These are phyloP conservation scores for Saturnispora dispora DNA, from an alignment of 805 yeast species.

Conservation along the genomic window DNA sequence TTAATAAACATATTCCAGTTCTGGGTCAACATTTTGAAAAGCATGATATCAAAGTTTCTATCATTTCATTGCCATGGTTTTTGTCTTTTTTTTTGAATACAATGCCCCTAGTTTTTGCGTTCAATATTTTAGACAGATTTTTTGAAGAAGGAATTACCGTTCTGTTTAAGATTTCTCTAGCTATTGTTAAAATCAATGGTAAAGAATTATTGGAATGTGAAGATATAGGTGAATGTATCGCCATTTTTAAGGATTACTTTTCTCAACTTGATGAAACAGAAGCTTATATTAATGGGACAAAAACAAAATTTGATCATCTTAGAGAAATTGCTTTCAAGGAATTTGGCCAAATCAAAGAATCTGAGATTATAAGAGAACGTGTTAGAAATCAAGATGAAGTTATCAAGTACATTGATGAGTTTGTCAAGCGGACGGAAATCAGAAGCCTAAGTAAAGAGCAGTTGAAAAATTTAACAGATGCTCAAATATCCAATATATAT, in stretches of 20 bases:
- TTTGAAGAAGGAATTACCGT: conserved; percentile 85
- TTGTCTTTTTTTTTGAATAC: conserved; percentile 80
- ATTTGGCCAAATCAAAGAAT: conserved; percentile 72
- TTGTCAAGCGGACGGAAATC: conserved; percentile 86
- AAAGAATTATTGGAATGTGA: conserved; percentile 68
- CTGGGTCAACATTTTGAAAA: conserved; percentile 73
- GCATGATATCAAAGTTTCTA: conserved; percentile 83
- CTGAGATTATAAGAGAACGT: conserved; percentile 59
- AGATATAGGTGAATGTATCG: conserved; percentile 90
- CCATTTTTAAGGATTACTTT: conserved; percentile 77
- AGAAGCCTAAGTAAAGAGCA: conserved; percentile 70
- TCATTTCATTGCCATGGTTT: conserved; percentile 95
- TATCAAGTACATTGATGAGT: conserved; percentile 75
- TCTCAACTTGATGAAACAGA: conserved; percentile 61
- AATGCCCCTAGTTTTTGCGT: conserved; percentile 91
- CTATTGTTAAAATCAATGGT: conserved; percentile 81
- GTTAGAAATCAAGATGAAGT: conserved; percentile 65
- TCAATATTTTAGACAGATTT: conserved; percentile 82
- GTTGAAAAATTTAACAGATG: conserved; percentile 41
- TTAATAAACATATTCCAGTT: conserved; percentile 81
- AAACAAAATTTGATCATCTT: conserved; percentile 82
- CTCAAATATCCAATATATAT: conserved; percentile 61
- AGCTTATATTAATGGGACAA: conserved; percentile 51
- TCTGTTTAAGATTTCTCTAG: conserved; percentile 86
- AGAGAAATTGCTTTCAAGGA: conserved; percentile 90